Percentiles rank a stretch among this genome's conserved stretches.
Conservation (phyloP, 352 stramenopile species). For the Globisporangium uncinulatum region DNA sequence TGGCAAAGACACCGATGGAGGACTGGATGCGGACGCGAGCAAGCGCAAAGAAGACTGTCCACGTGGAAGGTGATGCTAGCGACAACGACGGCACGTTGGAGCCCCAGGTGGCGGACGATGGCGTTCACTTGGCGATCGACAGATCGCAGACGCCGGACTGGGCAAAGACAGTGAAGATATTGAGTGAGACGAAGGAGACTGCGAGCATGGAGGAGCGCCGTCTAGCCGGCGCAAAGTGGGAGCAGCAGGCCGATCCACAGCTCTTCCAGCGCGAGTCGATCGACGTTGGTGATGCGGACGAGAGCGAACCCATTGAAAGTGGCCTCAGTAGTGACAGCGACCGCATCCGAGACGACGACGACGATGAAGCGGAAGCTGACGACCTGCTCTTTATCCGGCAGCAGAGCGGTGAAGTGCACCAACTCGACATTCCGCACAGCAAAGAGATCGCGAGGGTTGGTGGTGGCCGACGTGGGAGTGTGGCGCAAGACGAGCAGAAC, state of each 20-base stretch:
- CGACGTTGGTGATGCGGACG: background rate
- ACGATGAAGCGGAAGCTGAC: slow-evolving; percentile 2
- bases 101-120: background rate
- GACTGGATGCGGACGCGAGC: slow-evolving; percentile 71
- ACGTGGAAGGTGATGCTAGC: slow-evolving; percentile 14
- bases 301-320: background rate
- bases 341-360: slow-evolving; percentile 2
- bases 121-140: slow-evolving; percentile 27
- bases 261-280: background rate
- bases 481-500: slow-evolving; percentile 10
- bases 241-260: slow-evolving; percentile 2
- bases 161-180: slow-evolving; percentile 30
- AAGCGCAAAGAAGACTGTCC: slow-evolving; percentile 40
- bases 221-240: slow-evolving; percentile 15
- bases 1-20: slow-evolving; percentile 52
- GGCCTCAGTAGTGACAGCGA: background rate
- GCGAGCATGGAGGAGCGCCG: slow-evolving; percentile 3
- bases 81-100: background rate
- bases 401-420: slow-evolving; percentile 10
- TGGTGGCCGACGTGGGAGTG: background rate
- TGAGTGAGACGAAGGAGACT: slow-evolving; percentile 6
- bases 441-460: background rate
- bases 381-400: slow-evolving; percentile 11
- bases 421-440: slow-evolving; percentile 10
- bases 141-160: slow-evolving; percentile 57